Percentiles rank a stretch among this genome's conserved stretches.
Conservation (phyloP, 768 basidiomycete genomes). For the Pisolithus marmoratus region DNA sequence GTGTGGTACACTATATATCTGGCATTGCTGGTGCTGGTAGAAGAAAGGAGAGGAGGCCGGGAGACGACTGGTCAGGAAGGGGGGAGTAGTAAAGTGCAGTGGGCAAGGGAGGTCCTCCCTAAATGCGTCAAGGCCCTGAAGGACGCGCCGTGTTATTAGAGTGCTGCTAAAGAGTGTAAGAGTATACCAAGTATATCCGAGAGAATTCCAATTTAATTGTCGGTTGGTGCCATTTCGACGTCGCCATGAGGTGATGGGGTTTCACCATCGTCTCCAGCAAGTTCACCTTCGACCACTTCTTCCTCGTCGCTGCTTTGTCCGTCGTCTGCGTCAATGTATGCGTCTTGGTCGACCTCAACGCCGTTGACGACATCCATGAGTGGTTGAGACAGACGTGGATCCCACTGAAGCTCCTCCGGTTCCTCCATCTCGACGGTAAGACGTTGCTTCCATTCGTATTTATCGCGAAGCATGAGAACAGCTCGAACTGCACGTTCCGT, state of each 20-base stretch:
- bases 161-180: not conserved
- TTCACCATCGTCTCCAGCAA: conserved; percentile 25
- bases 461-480: conserved; percentile 70
- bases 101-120: conserved; percentile 37
- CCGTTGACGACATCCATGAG: conserved; percentile 5
- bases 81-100: conserved; percentile 20
- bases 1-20: conserved; percentile 72
- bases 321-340: conserved; percentile 22
- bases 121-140: conserved; percentile 41
- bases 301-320: conserved; percentile 36
- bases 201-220: not conserved
- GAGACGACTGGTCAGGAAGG: conserved; percentile 12
- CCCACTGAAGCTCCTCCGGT: conserved; percentile 73
- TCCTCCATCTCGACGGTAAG: conserved; percentile 76
- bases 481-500: conserved; percentile 77
- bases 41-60: conserved; percentile 25
- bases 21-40: conserved; percentile 47
- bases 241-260: conserved; percentile 20
- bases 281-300: conserved; percentile 31
- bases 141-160: conserved; percentile 31
- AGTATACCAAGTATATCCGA: not conserved
- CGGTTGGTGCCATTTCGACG: conserved; percentile 15
- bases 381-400: conserved; percentile 39
- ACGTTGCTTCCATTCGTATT: conserved; percentile 79
- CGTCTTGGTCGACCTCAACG: conserved; percentile 9